Evolutionary conservation across 108 stramenopile species (phyloP), one percentile per base, ranked within the genome.

Genomic region (Bacterosira constricta): DNA sequence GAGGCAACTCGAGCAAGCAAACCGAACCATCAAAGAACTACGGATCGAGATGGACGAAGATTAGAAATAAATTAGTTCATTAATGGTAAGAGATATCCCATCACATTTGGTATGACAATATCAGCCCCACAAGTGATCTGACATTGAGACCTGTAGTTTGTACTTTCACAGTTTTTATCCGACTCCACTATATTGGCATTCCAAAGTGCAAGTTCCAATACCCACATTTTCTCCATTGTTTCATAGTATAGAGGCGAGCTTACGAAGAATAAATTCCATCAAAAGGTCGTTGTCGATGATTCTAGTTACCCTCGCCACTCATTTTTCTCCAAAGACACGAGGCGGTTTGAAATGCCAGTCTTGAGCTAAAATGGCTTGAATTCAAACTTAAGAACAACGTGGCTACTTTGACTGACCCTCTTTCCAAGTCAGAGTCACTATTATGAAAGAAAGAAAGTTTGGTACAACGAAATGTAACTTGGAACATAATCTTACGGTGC

Each of bases 301-400:
- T 47, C 63, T 11, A 64, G 26, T 15, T 64, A 26, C 25, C 47
- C 39, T 64, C 45, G 63, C 63, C 63, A 47, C 41, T 41, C 44
- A 3, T 64, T 13, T 27, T 18, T 29, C n/a, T 39, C 45, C 45
- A 64, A 64, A 42, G 41, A 64, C n/a, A 27, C 15, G 1, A 64
- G 6, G 17, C 63, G 63, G 11, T 47, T 27, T 10, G 63, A 64
- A 47, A 64, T 64, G 26, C 63, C 63, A 50, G 47, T 31, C 18
- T 41, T 21, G 26, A 64, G 63, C 63, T 45, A 64, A 46, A 46
- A 64, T 64, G 47, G 13, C 41, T 64, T 47, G 45, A 64, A 64
- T 20, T 45, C 63, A 64, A 64, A 64, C 23, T 64, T 64, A 11
- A 32, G 45, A 13, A 35, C 47, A 4, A n/a, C n/a, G 26, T 31